Evolutionary conservation across 2,329 filamentous ascomycete genomes (phyloP).

Genomic region (Colletotrichum sp.): DNA sequence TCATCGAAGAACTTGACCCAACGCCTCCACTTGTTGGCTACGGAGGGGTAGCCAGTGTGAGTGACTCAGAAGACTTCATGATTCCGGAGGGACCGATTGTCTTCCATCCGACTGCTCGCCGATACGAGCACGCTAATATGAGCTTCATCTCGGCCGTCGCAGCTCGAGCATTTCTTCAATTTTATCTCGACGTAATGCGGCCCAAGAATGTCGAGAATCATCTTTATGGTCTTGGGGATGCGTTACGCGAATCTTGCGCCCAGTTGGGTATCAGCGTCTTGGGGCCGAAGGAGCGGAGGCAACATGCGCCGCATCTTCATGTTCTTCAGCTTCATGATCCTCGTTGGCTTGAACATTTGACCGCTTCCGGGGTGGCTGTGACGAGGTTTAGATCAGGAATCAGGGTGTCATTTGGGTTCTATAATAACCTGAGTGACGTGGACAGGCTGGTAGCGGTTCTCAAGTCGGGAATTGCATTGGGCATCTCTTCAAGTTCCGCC

Average conservation of each 20-base stretch:
- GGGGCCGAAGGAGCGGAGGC: constrained; percentile 21
- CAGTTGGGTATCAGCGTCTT: constrained; percentile 26
- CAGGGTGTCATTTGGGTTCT: constrained; percentile 31
- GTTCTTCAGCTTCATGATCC: constrained; percentile 26
- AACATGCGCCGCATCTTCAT: constrained; percentile 33
- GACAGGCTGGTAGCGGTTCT: constrained; percentile 13
- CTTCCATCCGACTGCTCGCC: constrained; percentile 27
- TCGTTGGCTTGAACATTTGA: constrained; percentile 26
- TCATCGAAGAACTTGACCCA: constrained; percentile 25
- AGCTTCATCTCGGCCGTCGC: constrained; percentile 27
- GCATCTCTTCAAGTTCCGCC: neutral
- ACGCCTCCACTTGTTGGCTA: constrained; percentile 31
- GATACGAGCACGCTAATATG: constrained; percentile 35
- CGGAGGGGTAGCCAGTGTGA: constrained; percentile 24
- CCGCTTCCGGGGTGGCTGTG: constrained; percentile 11
- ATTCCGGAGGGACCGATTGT: constrained; percentile 20
- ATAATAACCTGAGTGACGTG: constrained; percentile 27
- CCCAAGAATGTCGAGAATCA: constrained; percentile 28
- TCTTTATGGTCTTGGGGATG: constrained; percentile 27
- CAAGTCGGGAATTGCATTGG: neutral
- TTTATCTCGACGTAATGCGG: constrained; percentile 30
- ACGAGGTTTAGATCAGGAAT: constrained; percentile 30
- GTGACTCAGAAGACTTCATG: constrained; percentile 22
- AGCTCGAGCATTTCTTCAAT: constrained; percentile 27
- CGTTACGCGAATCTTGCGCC: constrained; percentile 22